These are phyloP conservation scores for Globisporangium iwayamae DNA, from an alignment of 352 stramenopile genomes.

Conservation along the genomic window DNA sequence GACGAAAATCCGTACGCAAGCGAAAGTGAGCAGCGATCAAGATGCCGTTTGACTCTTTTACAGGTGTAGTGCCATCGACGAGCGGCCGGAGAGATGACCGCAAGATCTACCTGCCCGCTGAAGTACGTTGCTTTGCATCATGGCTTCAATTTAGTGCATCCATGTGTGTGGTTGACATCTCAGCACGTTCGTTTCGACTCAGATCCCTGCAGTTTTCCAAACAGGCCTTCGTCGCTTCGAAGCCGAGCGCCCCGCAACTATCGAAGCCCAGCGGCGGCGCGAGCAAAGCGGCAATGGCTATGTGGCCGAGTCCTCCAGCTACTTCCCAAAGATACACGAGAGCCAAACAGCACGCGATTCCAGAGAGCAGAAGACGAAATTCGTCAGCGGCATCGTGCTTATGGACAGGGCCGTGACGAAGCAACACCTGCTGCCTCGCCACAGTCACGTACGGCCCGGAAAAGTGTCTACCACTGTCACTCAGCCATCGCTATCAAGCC, in stretches of 20 bases:
- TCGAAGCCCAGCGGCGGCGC: slow-evolving; percentile 23
- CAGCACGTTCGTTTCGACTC: not conserved
- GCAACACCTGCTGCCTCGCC: slow-evolving; percentile 9
- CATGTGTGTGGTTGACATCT: not conserved
- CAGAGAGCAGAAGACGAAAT: slow-evolving; percentile 33
- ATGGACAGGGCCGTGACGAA: slow-evolving; percentile 10
- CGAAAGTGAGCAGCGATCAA: not conserved
- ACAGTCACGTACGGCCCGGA: not conserved
- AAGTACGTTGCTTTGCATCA: slow-evolving; percentile 20
- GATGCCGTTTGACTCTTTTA: slow-evolving; percentile 8
- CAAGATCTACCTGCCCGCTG: slow-evolving; percentile 32
- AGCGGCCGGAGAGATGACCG: slow-evolving; percentile 22
- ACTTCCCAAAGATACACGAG: slow-evolving; percentile 55
- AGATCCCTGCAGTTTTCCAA: slow-evolving; percentile 31
- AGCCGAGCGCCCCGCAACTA: slow-evolving; percentile 28
- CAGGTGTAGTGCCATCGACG: slow-evolving; percentile 6
- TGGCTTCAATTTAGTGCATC: not conserved
- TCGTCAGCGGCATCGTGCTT: slow-evolving; percentile 8
- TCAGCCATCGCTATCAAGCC: no score
- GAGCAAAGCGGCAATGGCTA: slow-evolving; percentile 29
- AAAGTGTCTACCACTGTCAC: not conserved
- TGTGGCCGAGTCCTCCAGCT: slow-evolving; percentile 32
- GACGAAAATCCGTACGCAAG: not conserved
- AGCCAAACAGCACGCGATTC: slow-evolving; percentile 34
- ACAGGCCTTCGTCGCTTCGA: slow-evolving; percentile 25